Evolutionary conservation across 2,329 filamentous ascomycete genomes (phyloP), one percentile per base, ranked within the genome.

Genomic region (Emydomyces testavorans): DNA sequence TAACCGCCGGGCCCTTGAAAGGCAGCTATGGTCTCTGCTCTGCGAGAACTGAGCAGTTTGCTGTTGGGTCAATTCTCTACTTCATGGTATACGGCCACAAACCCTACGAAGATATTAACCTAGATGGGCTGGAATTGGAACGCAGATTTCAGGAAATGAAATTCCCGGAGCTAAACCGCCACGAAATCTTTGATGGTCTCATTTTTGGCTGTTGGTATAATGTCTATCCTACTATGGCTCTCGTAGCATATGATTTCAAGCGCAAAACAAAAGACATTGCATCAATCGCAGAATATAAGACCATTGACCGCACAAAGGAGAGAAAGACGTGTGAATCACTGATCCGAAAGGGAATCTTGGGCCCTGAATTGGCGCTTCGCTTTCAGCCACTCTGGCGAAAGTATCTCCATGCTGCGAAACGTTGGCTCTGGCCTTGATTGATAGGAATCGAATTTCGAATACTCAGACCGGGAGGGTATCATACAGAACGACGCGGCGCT

Each of bases 221-320:
- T 53, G 50, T 57, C 38, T 57, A 52, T 50, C 55, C 55, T 50
- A 57, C 46, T 39, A 56, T 56, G 48, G 53, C 51, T 15, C 34
- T 57, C 20, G 6, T 52, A 40, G 55, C 50, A 8, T 57, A 54
- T 31, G 51, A 56, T 18, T 52, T 54, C 36, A 54, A 53, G 26
- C 47, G 53, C 44, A 57, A 53, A 40, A 56, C 50, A 37, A 52
- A 51, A 44, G 34, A 37, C 21, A 44, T 50, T 42, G 34, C 49
- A 52, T 44, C 31, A 26, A 18, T 24, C 6, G 6, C 21, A 13
- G 32, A 54, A 52, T 50, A 54, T 18, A 43, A 36, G 44, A 29
- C 28, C 8, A 52, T 45, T 46, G 46, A 51, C 16, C 35, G 28
- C 35, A 6, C 21, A 29, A 40, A 36, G 46, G 39, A 49, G 29